phyloP scores from a whole-genome alignment of 192 early-diverging fungal genomes.

The Dissophora globulifera region DNA sequence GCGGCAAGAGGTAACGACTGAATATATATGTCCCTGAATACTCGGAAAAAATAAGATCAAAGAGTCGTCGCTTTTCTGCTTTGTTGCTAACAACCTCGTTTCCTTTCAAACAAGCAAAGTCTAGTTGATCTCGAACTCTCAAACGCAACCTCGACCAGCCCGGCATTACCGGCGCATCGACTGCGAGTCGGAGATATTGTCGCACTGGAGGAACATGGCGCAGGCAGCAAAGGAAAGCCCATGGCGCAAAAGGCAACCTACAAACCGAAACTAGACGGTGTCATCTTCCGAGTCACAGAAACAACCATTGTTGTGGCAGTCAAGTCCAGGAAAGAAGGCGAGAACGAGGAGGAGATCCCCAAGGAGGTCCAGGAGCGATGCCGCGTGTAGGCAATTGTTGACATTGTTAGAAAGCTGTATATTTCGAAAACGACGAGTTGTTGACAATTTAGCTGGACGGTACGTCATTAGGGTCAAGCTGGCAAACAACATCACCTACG shows the following conservation, averaged over 20 bases:
- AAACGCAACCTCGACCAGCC: slow-evolving; percentile 57
- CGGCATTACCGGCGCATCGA: slow-evolving; percentile 65
- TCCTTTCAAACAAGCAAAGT: too few relatives aligned
- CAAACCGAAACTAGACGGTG: slow-evolving; percentile 58
- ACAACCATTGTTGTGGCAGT: slow-evolving; percentile 71
- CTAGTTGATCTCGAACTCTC: slow-evolving; percentile 74
- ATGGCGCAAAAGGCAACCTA: slow-evolving; percentile 52
- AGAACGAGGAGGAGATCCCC: slow-evolving; percentile 65
- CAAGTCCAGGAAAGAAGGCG: slow-evolving; percentile 50
- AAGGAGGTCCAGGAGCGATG: slow-evolving; percentile 71
- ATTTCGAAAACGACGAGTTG: background rate
- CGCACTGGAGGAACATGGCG: slow-evolving; percentile 65
- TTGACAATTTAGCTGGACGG: too few relatives aligned
- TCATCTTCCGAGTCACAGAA: slow-evolving; percentile 67
- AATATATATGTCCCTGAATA: too few relatives aligned
- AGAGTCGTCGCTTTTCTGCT: background rate
- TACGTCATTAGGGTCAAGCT: slow-evolving; percentile 47
- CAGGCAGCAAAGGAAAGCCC: slow-evolving; percentile 53
- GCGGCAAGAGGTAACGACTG: slow-evolving; percentile 78
- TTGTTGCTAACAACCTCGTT: background rate
- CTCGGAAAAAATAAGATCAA: too few relatives aligned
- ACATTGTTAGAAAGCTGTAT: background rate
- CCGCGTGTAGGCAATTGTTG: slow-evolving; percentile 64
- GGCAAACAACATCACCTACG: slow-evolving; percentile 62
- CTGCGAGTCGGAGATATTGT: slow-evolving; percentile 80